These are phyloP conservation scores for Fusarium citri DNA, from an alignment of 2,329 filamentous ascomycete genomes.

Conservation along the genomic window DNA sequence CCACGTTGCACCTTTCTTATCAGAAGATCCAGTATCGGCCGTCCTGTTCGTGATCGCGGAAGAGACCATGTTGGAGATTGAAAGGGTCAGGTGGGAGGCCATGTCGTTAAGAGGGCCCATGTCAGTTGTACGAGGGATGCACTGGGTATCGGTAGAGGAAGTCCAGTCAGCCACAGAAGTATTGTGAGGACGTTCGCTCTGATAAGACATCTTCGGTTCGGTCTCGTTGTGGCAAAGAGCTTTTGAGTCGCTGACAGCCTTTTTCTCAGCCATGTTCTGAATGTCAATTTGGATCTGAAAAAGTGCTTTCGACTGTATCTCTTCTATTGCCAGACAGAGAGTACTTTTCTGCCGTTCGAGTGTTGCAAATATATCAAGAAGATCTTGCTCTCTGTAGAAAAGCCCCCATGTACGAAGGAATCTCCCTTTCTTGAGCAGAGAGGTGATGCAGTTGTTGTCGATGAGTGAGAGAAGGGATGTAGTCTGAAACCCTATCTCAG, in stretches of 20 bases:
- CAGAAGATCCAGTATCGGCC: neutral
- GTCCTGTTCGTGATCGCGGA: neutral
- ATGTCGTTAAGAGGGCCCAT: too few species aligned
- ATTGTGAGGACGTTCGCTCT: neutral
- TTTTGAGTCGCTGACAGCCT: fast-evolving
- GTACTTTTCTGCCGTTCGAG: slow-evolving; percentile 38
- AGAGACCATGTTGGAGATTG: neutral
- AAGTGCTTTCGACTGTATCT: slow-evolving; percentile 55
- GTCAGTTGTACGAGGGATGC: too few species aligned
- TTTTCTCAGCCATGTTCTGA: neutral
- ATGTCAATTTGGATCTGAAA: slow-evolving; percentile 39
- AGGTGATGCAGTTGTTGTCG: slow-evolving; percentile 11
- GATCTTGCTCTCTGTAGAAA: slow-evolving; percentile 10
- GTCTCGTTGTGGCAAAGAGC: too few species aligned
- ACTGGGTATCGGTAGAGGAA: too few species aligned
- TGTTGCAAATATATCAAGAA: slow-evolving; percentile 25
- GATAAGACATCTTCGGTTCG: too few species aligned
- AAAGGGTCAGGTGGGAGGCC: too few species aligned
- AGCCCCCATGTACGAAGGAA: slow-evolving; percentile 6
- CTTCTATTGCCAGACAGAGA: slow-evolving; percentile 15
- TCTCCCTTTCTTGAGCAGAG: neutral
- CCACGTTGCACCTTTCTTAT: neutral
- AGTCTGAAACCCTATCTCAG: slow-evolving; percentile 30
- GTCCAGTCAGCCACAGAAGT: too few species aligned
- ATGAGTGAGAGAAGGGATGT: slow-evolving; percentile 29